These are phyloP conservation scores for Harrya chromipes DNA, from an alignment of 768 basidiomycete genomes.

Conservation along the genomic window DNA sequence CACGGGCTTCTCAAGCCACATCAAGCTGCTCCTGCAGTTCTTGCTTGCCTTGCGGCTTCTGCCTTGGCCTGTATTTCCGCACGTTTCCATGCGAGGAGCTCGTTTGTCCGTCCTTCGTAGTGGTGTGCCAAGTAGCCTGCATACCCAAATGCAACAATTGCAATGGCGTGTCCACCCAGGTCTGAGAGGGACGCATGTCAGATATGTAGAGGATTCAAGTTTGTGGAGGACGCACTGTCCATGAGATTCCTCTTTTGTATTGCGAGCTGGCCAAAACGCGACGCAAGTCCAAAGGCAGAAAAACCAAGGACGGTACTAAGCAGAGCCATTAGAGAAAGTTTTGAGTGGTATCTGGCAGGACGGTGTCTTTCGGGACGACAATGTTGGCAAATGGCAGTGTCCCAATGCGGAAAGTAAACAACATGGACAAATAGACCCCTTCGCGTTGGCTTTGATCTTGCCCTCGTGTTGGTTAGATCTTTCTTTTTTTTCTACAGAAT, in stretches of 20 bases:
- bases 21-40: conserved; percentile 22
- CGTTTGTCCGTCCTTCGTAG: conserved; percentile 62
- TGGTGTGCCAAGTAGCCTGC: conserved; percentile 72
- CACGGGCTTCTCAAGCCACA: conserved; percentile 1
- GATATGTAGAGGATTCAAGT: background rate
- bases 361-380: conserved; percentile 8
- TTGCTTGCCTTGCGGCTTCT: conserved; percentile 21
- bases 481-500: background rate
- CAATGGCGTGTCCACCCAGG: conserved; percentile 64
- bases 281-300: conserved; percentile 77
- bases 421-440: conserved; percentile 26
- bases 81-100: conserved; percentile 61
- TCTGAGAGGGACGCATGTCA: conserved; percentile 42
- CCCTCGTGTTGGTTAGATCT: background rate
- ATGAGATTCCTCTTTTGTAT: conserved; percentile 79
- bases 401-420: conserved; percentile 16
- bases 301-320: conserved; percentile 72
- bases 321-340: conserved; percentile 49
- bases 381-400: background rate
- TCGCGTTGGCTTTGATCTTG: too few species aligned
- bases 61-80: conserved; percentile 52
- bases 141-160: conserved; percentile 68
- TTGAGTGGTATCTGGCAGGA: background rate
- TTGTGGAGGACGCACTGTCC: conserved; percentile 58
- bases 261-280: conserved; percentile 82